Conservation (phyloP, 805 yeast genomes). For the Saccharomyces cerevisiae region DNA sequence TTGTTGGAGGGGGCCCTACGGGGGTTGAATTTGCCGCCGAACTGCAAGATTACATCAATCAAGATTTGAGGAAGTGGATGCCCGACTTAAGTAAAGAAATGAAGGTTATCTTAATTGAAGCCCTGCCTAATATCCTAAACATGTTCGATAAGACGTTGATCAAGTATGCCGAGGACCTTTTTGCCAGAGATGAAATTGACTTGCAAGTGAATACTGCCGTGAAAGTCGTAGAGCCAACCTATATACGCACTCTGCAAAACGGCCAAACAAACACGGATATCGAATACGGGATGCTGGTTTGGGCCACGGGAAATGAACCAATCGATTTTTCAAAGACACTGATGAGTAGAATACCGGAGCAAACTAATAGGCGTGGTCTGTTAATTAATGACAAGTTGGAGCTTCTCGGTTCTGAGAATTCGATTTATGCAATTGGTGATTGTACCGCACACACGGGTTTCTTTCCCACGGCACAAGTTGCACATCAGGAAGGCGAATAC, state of each 20-base stretch:
- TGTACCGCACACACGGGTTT: slow-evolving; percentile 80
- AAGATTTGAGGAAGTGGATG: slow-evolving; percentile 82
- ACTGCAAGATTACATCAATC: slow-evolving; percentile 86
- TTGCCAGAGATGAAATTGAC: slow-evolving; percentile 59
- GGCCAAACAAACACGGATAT: slow-evolving; percentile 61
- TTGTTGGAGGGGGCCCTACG: slow-evolving; percentile 98
- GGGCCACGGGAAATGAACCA: slow-evolving; percentile 97
- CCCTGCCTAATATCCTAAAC: slow-evolving; percentile 77
- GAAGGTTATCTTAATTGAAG: slow-evolving; percentile 80
- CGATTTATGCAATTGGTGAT: slow-evolving; percentile 85
- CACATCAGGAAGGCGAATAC: slow-evolving; percentile 85
- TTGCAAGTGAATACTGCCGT: slow-evolving; percentile 82
- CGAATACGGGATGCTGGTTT: slow-evolving; percentile 87
- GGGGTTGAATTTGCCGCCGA: slow-evolving; percentile 98
- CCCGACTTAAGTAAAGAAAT: slow-evolving; percentile 79
- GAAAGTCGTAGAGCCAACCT: slow-evolving; percentile 65
- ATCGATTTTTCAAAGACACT: slow-evolving; percentile 65
- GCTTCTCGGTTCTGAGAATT: slow-evolving; percentile 71
- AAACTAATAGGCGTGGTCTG: slow-evolving; percentile 85
- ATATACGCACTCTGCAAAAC: slow-evolving; percentile 63
- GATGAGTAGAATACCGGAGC: slow-evolving; percentile 61
- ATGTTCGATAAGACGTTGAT: slow-evolving; percentile 63
- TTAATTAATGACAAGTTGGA: slow-evolving; percentile 74
- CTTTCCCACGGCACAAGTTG: slow-evolving; percentile 97
- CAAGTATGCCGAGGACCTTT: slow-evolving; percentile 71